Percentiles rank a stretch among this genome's conserved stretches.
These are phyloP conservation scores for Plasmodiophora brassicae DNA, from an alignment of 208 protist species.

Conservation along the genomic window DNA sequence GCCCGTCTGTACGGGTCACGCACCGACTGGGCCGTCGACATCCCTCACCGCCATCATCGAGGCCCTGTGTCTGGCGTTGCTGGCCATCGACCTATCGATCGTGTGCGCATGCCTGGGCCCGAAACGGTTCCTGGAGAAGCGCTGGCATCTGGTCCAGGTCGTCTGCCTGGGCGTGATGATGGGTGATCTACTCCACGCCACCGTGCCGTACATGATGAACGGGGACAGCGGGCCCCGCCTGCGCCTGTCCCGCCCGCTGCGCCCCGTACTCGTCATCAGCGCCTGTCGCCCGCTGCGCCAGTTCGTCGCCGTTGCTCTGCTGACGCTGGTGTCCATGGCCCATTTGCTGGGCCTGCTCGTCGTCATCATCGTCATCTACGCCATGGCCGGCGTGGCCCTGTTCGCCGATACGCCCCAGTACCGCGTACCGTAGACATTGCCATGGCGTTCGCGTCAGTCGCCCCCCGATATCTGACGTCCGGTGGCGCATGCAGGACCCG, in stretches of 20 bases:
- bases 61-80: background rate
- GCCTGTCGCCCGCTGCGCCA: background rate
- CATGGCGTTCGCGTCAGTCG: no score
- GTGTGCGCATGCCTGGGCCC: background rate
- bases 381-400: background rate
- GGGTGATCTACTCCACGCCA: background rate
- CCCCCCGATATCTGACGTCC: no score
- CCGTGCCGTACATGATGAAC: no score
- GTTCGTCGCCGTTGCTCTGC: background rate
- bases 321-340: background rate
- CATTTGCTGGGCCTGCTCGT: background rate
- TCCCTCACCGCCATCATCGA: background rate
- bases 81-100: background rate
- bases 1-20: background rate
- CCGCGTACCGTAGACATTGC: no score
- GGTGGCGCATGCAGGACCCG: no score
- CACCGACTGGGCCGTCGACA: background rate
- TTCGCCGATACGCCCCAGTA: background rate
- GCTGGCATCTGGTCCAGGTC: background rate
- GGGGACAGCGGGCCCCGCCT: background rate
- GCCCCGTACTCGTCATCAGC: background rate
- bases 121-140: conserved; percentile 8
- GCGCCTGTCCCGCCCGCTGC: background rate
- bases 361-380: background rate
- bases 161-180: background rate